Conservation (phyloP, 164 flowering plant genomes). For the Sedum album region DNA sequence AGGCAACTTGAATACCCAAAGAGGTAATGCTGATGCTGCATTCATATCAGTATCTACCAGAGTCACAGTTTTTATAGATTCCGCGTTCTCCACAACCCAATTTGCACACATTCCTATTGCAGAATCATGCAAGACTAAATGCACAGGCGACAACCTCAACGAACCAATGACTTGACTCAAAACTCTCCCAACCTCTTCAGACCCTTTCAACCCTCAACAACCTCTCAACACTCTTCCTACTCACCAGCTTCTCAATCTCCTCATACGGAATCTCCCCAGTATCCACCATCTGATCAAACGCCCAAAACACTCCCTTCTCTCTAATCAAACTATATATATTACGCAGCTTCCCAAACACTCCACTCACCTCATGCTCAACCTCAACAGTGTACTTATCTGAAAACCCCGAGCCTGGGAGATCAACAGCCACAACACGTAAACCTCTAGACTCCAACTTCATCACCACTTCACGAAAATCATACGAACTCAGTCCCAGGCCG, state of each 20-base stretch:
- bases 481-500: slow-evolving; percentile 76
- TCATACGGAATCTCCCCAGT: slow-evolving; percentile 69
- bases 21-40: slow-evolving; percentile 45
- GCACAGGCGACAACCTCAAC: slow-evolving; percentile 64
- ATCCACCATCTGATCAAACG: slow-evolving; percentile 78
- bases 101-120: slow-evolving; percentile 47
- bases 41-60: slow-evolving; percentile 45
- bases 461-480: slow-evolving; percentile 40
- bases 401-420: slow-evolving; percentile 88
- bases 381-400: slow-evolving; percentile 48
- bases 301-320: slow-evolving; percentile 91
- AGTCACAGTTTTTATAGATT: slow-evolving; percentile 51
- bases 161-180: slow-evolving; percentile 68
- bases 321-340: slow-evolving; percentile 51
- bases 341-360: slow-evolving; percentile 43
- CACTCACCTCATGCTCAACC: slow-evolving; percentile 28
- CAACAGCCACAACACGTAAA: slow-evolving; percentile 55
- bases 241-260: slow-evolving; percentile 26
- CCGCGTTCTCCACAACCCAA: slow-evolving; percentile 55
- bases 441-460: slow-evolving; percentile 37
- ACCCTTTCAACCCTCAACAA: slow-evolving; percentile 43
- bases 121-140: slow-evolving; percentile 82
- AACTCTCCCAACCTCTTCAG: slow-evolving; percentile 56
- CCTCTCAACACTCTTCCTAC: slow-evolving; percentile 29
- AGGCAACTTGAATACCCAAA: slow-evolving; percentile 48